Percentiles rank a stretch among this genome's conserved stretches.
Evolutionary conservation across 306 rosid species (phyloP).

Genomic region (Rosa chinensis): DNA sequence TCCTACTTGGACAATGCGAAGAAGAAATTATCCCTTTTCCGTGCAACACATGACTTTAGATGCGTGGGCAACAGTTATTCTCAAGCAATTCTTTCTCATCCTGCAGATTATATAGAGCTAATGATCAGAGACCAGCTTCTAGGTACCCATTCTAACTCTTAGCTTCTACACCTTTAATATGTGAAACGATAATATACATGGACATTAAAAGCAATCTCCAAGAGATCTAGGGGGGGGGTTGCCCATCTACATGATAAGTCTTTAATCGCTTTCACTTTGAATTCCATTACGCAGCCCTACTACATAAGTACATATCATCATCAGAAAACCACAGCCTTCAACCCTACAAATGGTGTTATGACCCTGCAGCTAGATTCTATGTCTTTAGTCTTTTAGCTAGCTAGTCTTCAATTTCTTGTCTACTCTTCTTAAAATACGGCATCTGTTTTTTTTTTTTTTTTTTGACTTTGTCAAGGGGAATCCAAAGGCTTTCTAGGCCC

Average conservation of each 20-base stretch:
- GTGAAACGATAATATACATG: no score
- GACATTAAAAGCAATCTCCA: background rate
- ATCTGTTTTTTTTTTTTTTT: no score
- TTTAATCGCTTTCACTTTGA: background rate
- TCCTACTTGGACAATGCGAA: conserved; percentile 74
- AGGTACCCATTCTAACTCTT: conserved; percentile 1
- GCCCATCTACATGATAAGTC: background rate
- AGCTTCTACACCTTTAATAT: no score
- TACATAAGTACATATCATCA: background rate
- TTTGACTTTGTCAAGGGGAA: no score
- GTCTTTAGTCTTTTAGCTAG: no score
- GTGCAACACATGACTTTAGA: conserved; percentile 82
- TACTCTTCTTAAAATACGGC: no score
- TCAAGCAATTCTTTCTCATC: conserved; percentile 90
- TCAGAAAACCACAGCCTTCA: no score
- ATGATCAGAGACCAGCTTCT: conserved; percentile 12
- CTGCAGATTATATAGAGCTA: conserved; percentile 40
- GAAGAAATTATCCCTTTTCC: conserved; percentile 93
- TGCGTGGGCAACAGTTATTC: conserved; percentile 83
- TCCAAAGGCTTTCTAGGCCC: no score
- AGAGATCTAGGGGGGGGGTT: background rate
- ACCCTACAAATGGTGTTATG: no score
- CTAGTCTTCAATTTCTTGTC: no score
- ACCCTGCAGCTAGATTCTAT: no score
- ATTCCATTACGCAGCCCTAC: background rate